Evolutionary conservation across 2,329 filamentous ascomycete genomes (phyloP), one percentile per base, ranked within the genome.

Genomic region (Cytospora mali): DNA sequence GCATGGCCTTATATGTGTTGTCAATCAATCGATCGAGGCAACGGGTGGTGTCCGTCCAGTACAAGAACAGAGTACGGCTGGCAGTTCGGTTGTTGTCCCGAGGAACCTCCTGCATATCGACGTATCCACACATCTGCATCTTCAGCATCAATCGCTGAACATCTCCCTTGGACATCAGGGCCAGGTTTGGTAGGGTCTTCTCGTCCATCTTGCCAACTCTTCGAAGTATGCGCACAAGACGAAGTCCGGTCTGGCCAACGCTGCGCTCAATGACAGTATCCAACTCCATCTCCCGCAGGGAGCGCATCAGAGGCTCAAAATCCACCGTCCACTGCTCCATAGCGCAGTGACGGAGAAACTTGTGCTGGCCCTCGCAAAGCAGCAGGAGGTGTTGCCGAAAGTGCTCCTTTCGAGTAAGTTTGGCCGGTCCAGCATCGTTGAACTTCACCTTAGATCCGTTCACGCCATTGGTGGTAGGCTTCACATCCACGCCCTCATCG

Each of bases 121-220:
- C 87, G 65, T 95, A 88, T 2, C 95, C 94, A 21, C 88, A 87
- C 74, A 92, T 88, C 69, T 96, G 91, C 83, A 99, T 91, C 66
- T 88, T 87, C 16, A 91, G 88, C 75, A 98, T 88, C 66, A 93
- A 90, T 62, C 89, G 87, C 53, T 95, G 91, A 27, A 98, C 86
- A 58, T 97, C 92, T 62, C 89, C 88, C 70, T 94, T 91, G 62
- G 90, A 89, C 80, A 97, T 89, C 65, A 99, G 84, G 58, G 90
- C 91, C 61, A 93, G 83, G 55, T 88, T 88, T 42, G 91, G 90
- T 14, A 97, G 82, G 65, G 91, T 88, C 75, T 96, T 96, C 75
- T 99, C 95, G 68, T 98, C 94, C n/a, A 98, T 81, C 72, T 95
- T 97, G 58, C 95, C 95, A 72, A 93, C 92, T 63, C 90, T 88